A percentile compares a stretch with the other conserved stretches of the same genome.
Evolutionary conservation across 306 rosid species (phyloP).

Genomic region (Dalbergia cochinchinensis): DNA sequence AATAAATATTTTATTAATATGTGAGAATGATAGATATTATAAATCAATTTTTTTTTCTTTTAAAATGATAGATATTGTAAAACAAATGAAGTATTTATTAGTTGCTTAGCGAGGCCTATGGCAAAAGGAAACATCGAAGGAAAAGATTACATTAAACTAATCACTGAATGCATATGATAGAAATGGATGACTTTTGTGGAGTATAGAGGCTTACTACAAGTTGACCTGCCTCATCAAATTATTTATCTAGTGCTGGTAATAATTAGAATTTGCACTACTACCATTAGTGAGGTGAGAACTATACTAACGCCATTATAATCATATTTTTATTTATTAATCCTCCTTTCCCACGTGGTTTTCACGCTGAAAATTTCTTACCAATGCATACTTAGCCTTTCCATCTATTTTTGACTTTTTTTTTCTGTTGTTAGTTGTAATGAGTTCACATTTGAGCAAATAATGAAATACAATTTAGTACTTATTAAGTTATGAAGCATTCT

Average conservation of each 20-base stretch:
- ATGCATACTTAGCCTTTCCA: not conserved
- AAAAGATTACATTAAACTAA: too few relatives aligned
- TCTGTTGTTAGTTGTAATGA: not conserved
- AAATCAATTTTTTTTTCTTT: too few relatives aligned
- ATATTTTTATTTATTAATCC: not conserved
- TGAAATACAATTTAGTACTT: too few relatives aligned
- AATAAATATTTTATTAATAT: too few relatives aligned
- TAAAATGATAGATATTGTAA: too few relatives aligned
- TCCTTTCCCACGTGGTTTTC: slow-evolving; percentile 9
- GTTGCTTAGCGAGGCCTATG: too few relatives aligned
- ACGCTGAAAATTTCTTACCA: not conserved
- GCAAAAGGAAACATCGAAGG: too few relatives aligned
- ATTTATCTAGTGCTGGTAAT: not conserved
- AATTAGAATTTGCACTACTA: slow-evolving; percentile 25
- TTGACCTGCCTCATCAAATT: slow-evolving; percentile 33
- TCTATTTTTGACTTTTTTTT: not conserved
- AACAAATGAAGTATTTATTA: too few relatives aligned
- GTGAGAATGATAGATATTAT: too few relatives aligned
- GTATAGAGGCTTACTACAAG: slow-evolving; percentile 23
- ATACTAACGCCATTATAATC: slow-evolving; percentile 38
- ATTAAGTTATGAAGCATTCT: too few relatives aligned
- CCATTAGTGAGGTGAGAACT: slow-evolving; percentile 26
- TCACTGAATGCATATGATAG: not conserved
- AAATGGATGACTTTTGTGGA: not conserved
- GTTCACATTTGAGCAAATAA: too few relatives aligned